A percentile compares a stretch with the other conserved stretches of the same genome.
Conservation (phyloP, 129 eudicot species). For the Calendula officinalis region DNA sequence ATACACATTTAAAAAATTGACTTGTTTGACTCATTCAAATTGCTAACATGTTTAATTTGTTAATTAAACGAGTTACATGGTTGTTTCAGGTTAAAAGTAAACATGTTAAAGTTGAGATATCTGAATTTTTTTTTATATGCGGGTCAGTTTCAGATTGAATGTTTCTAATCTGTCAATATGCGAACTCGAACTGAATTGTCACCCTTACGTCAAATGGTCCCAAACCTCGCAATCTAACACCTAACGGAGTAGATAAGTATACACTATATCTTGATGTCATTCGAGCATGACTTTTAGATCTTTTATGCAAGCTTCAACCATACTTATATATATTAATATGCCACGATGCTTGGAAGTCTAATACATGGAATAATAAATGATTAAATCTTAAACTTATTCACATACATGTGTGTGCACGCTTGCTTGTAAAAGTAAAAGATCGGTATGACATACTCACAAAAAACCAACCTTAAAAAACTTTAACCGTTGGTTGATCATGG, state of each 20-base stretch:
- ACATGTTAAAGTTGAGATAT: too few relatives aligned
- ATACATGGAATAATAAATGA: not conserved
- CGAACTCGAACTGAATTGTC: not conserved
- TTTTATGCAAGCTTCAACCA: conserved; percentile 5
- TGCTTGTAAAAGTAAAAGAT: not conserved
- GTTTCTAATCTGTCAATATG: too few relatives aligned
- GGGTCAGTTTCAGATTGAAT: too few relatives aligned
- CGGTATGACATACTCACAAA: not conserved
- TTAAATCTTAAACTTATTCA: not conserved
- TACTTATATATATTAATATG: not conserved
- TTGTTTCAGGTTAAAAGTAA: too few relatives aligned
- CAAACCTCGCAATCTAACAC: not conserved
- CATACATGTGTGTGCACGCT: not conserved
- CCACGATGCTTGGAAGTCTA: not conserved
- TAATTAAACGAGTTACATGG: too few relatives aligned
- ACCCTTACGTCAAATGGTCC: not conserved
- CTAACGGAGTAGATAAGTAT: not conserved
- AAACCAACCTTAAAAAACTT: not conserved
- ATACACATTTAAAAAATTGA: too few relatives aligned
- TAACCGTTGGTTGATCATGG: not conserved
- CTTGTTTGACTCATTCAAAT: too few relatives aligned
- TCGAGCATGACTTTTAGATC: not conserved
- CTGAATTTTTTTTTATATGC: too few relatives aligned
- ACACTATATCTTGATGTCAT: conserved; percentile 16
- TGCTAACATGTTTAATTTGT: too few relatives aligned